Evolutionary conservation across 306 rosid species (phyloP), one percentile per base, ranked within the genome.

Genomic region (Ziziphus jujuba): DNA sequence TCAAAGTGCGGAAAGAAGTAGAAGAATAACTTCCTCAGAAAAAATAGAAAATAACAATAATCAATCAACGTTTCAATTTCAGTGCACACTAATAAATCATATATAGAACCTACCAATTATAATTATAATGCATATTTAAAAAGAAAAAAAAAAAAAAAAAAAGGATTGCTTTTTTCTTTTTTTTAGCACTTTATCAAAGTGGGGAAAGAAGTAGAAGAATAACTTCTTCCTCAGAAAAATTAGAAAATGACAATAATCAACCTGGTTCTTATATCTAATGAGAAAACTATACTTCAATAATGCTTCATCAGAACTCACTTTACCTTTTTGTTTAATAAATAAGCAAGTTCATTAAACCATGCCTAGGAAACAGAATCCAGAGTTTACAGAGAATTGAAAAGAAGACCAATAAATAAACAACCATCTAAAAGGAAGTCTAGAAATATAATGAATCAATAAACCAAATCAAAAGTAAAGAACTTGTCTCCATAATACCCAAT

Each of bases 61-160:
- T 28, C 33, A 28, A 28, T 28, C 4, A n/a, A n/a, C n/a, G n/a
- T n/a, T n/a, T n/a, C n/a, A n/a, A 16, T 17, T 5, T 15, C 38
- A 53, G 5, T 20, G 21, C 22, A 23, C 33, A 19, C 44, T 7
- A 15, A 28, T 23, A 45, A 54, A n/a, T 8, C 23, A 20, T 55
- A 14, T 69, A 40, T 58, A 36, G 56, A 59, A 45, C 47, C 73
- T 38, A 61, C 31, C 14, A 45, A 23, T 34, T 60, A 20, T 34
- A 25, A 49, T 8, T 24, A 48, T 63, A 3, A n/a, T 3, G 54
- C 7, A 31, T 21, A 44, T 14, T 31, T 3, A 21, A 45, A 63
- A 61, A n/a, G 16, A 19, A 61, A 61, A 11, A 16, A 59, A 44
- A 61, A 53, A 35, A 47, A 28, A 28, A 2, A 28, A 2, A 28